Base-by-base conservation (phyloP, 164 flowering plant genomes). In the Piper betle region DNA sequence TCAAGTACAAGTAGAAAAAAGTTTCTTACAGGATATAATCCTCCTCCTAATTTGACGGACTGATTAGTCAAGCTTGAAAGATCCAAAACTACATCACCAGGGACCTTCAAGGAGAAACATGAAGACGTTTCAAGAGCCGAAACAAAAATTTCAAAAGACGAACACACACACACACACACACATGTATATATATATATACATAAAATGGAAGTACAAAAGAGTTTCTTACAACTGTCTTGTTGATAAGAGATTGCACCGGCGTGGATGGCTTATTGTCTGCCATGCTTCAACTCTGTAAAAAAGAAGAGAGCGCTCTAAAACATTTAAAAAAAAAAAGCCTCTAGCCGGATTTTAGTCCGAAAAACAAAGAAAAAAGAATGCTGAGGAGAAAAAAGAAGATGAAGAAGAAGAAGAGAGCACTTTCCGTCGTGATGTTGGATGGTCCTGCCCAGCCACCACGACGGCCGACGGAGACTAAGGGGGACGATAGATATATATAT, bases 21-120 rank as follows among this genome's bases (percentile, higher is more conserved):
- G 18, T 55, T 38, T 18, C 60, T 63, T 10, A 75, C 98, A 97
- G 90, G 98, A 62, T 87, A 87, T 54, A 90, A 80, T 20, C 97
- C 98, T 55, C 88, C 81, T 3, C 97, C 97, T 19, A 93, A 79
- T 78, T 86, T 93, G 57, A 93, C 77, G 25, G 92, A 90, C 58
- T 86, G 90, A 68, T 86, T 81, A 4, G 78, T 50, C 84, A 87
- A 70, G 55, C 37, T 79, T 4, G 97, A 79, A 9, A 93, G 83
- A 65, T 93, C 94, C 64, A 93, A 75, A 37, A 90, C 85, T 39
- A 87, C 83, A 73, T 90, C 97, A 37, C 98, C 97, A 0, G 97
- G 96, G 54, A 87, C 84, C 96, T 89, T 55, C 0, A 12, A 55
- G 10, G 9, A 55, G 13, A 33, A 55, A 5, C 3, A 55, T 43